Evolutionary conservation across 768 basidiomycete species (phyloP), one percentile per base, ranked within the genome.

Genomic region (Serendipita sp.): DNA sequence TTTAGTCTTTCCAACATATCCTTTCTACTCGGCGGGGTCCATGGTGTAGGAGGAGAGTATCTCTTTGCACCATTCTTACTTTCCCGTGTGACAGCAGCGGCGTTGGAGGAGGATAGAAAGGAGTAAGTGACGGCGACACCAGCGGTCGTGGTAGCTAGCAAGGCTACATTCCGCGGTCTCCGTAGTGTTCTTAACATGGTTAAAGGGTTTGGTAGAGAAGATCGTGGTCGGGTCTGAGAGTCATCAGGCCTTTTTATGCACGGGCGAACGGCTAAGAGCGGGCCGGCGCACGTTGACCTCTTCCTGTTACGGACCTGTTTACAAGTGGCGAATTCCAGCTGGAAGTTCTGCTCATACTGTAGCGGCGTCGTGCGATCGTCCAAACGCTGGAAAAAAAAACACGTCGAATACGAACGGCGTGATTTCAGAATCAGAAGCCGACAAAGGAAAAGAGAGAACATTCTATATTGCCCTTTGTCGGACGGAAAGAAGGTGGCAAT

Each of bases 21-120:
- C n/a, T 78, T 74, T 30, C 89, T 73, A 4, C 81, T 76, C 0
- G 89, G 89, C 0, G 89, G 88, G 0, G 84, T 84, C 89, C 89
- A 91, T 75, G 83, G 78, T 1, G 86, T 83, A 1, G 86, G 89
- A 2, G 88, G 86, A 13, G 52, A 54, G 30, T 54, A 54, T 32
- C 52, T 15, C 52, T 54, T 54, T 16, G 52, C 11, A 54, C 32
- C 52, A 15, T 54, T 32, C 32, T 32, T 11, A 30, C 10, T 11
- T 54, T 54, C 52, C 2, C 18, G 11, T 23, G 23, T 23, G 23
- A 23, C 23, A 23, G 23, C 23, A 23, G 23, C 23, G 11, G 52
- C 30, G 32, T 11, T n/a, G 16, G 52, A 13, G 16, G 52, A 16
- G 16, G 52, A 54, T 28, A 54, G 11, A 28, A 16, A 28, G 52